These are phyloP conservation scores for Histomonas meleagridis DNA, from an alignment of 208 protist genomes.

Conservation along the genomic window DNA sequence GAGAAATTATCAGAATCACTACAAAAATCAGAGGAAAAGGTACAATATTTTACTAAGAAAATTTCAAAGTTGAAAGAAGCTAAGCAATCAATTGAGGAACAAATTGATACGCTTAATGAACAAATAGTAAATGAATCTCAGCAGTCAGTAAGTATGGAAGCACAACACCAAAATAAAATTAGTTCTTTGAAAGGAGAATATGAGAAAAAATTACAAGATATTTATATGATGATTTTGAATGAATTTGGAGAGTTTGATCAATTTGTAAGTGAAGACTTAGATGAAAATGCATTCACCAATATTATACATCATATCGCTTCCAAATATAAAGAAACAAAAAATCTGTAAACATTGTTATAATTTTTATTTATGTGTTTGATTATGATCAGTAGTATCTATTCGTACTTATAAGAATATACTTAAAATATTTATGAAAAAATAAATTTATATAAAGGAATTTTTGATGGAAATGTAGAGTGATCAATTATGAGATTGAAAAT, in stretches of 20 bases:
- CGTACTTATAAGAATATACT: no score
- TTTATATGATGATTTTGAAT: not conserved
- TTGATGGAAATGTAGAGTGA: no score
- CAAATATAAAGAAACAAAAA: no score
- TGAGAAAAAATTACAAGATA: not conserved
- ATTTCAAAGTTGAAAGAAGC: not conserved
- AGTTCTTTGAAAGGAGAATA: not conserved
- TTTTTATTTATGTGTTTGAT: no score
- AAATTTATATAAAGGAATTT: no score
- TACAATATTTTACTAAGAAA: not conserved
- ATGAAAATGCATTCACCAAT: no score
- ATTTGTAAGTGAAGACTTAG: no score
- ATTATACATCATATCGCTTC: no score
- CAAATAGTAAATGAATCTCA: not conserved
- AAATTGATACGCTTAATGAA: not conserved
- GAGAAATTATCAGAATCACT: not conserved
- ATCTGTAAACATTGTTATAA: no score
- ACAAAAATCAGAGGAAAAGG: not conserved
- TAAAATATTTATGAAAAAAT: no score
- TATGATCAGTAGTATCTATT: no score
- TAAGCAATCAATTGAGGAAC: not conserved
- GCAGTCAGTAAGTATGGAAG: not conserved
- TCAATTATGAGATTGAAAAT: no score
- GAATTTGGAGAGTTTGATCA: not conserved
- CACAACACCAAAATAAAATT: not conserved